Evolutionary conservation across 805 yeast species (phyloP), one percentile per base, ranked within the genome.

Genomic region (Lachancea kluyveri): DNA sequence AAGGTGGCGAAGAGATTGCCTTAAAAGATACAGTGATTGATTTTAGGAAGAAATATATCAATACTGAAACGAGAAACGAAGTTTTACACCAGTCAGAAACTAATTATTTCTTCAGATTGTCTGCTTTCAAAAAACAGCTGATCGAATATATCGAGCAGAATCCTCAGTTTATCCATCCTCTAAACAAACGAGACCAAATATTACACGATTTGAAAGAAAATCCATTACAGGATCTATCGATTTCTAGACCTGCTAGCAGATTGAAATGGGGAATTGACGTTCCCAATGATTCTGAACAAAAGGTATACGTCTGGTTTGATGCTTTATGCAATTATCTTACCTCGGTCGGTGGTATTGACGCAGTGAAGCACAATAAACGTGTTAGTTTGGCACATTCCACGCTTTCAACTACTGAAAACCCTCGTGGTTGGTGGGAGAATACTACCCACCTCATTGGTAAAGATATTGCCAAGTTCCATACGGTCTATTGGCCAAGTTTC

Each of bases 231-330:
- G 96, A 90, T 52, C 65, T 92, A 27, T 82, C 95, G n/a, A 68
- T 92, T 3, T 87, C 96, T 0, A 65, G 98, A 41, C 96, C 97
- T 0, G 51, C 76, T 0, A 61, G 77, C 7, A 65, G 98, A 37
- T 65, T 87, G 24, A 60, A 69, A 18, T 92, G 98, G 98, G 96
- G 96, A 0, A 79, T 92, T 16, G 72, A 72, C 5, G 96, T 90
- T 2, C 97, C 98, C 2, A 65, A 67, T 14, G 95, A 88, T 49
- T 59, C 68, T 0, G 48, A 77, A 1, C 97, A 90, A 52, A 79
- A 71, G 28, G 77, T 92, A 32, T 92, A 92, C 49, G 98, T 92
- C 10, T 92, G 98, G 98, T 79, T 92, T 38, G 98, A 92, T 60
- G 98, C 98, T 0, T 65, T 92, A 26, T 67, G 81, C 26, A 92